These are phyloP conservation scores for Lactifluus subvellereus DNA, from an alignment of 768 basidiomycete species.

Conservation along the genomic window DNA sequence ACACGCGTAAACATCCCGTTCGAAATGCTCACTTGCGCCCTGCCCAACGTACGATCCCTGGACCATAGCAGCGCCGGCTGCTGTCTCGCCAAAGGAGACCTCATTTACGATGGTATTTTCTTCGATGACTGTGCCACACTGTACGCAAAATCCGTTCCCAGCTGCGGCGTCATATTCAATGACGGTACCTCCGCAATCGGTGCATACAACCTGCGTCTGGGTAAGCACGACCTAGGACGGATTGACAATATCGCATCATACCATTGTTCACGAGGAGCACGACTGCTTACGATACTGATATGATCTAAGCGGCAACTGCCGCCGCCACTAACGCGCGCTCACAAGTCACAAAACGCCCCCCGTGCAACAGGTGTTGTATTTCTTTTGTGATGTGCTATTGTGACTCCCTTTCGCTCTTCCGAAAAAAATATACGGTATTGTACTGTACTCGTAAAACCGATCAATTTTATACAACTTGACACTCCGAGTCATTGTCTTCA, in stretches of 20 bases:
- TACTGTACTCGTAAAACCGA: neutral
- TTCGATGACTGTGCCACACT: constrained; percentile 87
- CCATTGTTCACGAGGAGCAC: constrained; percentile 1
- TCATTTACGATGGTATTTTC: constrained; percentile 93
- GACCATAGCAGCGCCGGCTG: constrained; percentile 89
- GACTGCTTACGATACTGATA: neutral
- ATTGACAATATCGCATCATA: neutral
- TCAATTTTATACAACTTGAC: neutral
- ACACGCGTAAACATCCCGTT: neutral
- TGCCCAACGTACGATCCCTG: constrained; percentile 90
- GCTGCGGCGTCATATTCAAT: constrained; percentile 83
- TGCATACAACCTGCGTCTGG: constrained; percentile 47
- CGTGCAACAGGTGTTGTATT: neutral
- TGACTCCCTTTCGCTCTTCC: neutral
- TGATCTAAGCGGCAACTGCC: constrained; percentile 4
- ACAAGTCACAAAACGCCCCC: too few relatives aligned
- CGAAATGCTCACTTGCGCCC: constrained; percentile 68
- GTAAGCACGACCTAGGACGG: neutral
- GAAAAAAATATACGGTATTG: neutral
- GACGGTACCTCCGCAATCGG: constrained; percentile 74
- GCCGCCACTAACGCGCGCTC: neutral
- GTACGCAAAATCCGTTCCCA: constrained; percentile 78
- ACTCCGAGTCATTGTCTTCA: constrained; percentile 1
- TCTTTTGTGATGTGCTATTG: neutral
- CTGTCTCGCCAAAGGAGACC: constrained; percentile 91